Conservation (phyloP, 1,284 basidiomycete genomes). For the Rhodotorula mucilaginosa region DNA sequence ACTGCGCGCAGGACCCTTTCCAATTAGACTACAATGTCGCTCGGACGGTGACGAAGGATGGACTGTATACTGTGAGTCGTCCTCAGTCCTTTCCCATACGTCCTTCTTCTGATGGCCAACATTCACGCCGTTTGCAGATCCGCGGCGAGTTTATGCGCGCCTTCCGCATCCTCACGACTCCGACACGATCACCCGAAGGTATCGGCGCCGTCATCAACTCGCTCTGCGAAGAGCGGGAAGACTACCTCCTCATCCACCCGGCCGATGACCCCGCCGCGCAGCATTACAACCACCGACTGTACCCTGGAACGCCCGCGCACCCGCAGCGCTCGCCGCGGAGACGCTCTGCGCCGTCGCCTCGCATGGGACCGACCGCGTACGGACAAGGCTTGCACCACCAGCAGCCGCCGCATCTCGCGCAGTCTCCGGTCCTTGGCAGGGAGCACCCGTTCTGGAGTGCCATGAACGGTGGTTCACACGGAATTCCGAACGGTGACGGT, state of each 20-base stretch:
- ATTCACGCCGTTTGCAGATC: slow-evolving; percentile 59
- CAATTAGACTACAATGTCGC: slow-evolving; percentile 93
- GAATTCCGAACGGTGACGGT: slow-evolving; percentile 7
- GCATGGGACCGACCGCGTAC: slow-evolving; percentile 16
- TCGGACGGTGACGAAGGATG: slow-evolving; percentile 93
- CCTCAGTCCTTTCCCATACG: not conserved
- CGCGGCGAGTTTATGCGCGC: slow-evolving; percentile 99
- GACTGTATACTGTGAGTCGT: slow-evolving; percentile 76
- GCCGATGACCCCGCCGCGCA: slow-evolving; percentile 23
- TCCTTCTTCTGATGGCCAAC: not conserved
- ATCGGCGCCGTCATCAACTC: slow-evolving; percentile 43
- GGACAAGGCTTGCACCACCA: not conserved
- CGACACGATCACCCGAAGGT: slow-evolving; percentile 32
- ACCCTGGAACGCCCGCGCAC: slow-evolving; percentile 1
- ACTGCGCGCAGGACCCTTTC: slow-evolving; percentile 75
- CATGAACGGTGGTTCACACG: not conserved
- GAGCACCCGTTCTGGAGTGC: slow-evolving; percentile 16
- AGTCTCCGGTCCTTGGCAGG: not conserved
- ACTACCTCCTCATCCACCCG: slow-evolving; percentile 45
- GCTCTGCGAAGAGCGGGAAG: slow-evolving; percentile 46
- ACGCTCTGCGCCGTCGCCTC: slow-evolving; percentile 39
- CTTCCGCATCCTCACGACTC: slow-evolving; percentile 56
- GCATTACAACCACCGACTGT: slow-evolving; percentile 3
- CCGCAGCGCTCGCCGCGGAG: slow-evolving; percentile 26
- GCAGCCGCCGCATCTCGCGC: slow-evolving; percentile 7